phyloP scores from a whole-genome alignment of 306 rosid genomes.

The Fragaria nilgerrensis region DNA sequence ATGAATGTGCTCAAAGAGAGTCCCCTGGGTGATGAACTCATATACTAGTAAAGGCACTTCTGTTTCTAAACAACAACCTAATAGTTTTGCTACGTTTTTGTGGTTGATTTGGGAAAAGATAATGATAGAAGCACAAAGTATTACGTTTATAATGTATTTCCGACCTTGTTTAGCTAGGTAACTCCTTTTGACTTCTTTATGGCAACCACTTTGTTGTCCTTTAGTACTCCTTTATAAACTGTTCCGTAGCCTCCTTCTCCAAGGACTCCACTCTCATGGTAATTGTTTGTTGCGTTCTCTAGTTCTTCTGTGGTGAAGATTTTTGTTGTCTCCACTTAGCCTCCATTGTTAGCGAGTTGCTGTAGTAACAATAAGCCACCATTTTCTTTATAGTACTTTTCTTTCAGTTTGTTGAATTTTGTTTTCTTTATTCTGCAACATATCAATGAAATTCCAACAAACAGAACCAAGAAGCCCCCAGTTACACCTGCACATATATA shows the following conservation, averaged over 20 bases:
- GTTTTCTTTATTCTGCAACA: neutral
- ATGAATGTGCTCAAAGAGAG: conserved; percentile 1
- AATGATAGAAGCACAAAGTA: too few species aligned
- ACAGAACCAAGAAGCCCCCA: neutral
- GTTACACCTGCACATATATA: neutral
- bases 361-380: neutral
- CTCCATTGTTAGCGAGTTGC: neutral
- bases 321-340: neutral
- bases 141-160: too few species aligned
- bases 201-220: too few species aligned
- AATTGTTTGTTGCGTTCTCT: conserved; percentile 1
- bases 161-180: too few species aligned
- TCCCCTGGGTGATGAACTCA: conserved; percentile 4
- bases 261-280: too few species aligned
- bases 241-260: too few species aligned
- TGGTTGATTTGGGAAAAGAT: too few species aligned
- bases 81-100: too few species aligned
- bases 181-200: too few species aligned
- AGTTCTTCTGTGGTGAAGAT: neutral
- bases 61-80: too few species aligned
- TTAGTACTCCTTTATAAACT: too few species aligned
- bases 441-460: neutral
- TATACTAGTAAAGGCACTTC: too few species aligned
- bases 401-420: neutral
- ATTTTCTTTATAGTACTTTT: conserved; percentile 5